These are phyloP conservation scores for Naganishia randhawae DNA, from an alignment of 768 basidiomycete species.

Conservation along the genomic window DNA sequence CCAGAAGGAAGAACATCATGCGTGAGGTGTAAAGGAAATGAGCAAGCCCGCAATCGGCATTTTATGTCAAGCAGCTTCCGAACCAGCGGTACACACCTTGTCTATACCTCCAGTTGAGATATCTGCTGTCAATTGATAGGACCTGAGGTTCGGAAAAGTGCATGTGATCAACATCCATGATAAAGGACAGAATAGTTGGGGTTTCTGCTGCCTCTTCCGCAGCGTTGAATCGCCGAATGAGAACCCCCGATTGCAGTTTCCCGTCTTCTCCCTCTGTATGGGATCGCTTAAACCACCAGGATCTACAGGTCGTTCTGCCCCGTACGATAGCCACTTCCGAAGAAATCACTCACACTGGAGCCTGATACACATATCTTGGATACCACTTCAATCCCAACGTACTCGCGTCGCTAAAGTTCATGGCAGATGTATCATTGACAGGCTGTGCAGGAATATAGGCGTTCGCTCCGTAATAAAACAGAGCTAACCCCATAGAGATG, in stretches of 20 bases:
- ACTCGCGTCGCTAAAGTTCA: slow-evolving; percentile 61
- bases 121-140: slow-evolving; percentile 48
- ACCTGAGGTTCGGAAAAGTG: slow-evolving; percentile 29
- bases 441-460: slow-evolving; percentile 71
- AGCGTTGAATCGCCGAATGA: not conserved
- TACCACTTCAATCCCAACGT: slow-evolving; percentile 61
- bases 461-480: not conserved
- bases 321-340: too few species aligned
- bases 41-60: slow-evolving; percentile 5
- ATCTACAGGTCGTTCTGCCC: too few species aligned
- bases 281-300: too few species aligned
- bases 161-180: not conserved
- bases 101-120: slow-evolving; percentile 43
- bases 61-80: not conserved
- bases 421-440: slow-evolving; percentile 62
- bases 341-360: slow-evolving; percentile 27
- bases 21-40: too few species aligned
- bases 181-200: not conserved
- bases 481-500: too few species aligned
- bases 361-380: slow-evolving; percentile 36
- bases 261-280: too few species aligned
- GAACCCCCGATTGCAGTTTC: not conserved
- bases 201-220: not conserved
- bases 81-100: slow-evolving; percentile 8
- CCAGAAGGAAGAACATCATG: too few species aligned